These are phyloP conservation scores for Neocallimastix lanati DNA, from an alignment of 192 early-diverging fungal species.

Conservation along the genomic window DNA sequence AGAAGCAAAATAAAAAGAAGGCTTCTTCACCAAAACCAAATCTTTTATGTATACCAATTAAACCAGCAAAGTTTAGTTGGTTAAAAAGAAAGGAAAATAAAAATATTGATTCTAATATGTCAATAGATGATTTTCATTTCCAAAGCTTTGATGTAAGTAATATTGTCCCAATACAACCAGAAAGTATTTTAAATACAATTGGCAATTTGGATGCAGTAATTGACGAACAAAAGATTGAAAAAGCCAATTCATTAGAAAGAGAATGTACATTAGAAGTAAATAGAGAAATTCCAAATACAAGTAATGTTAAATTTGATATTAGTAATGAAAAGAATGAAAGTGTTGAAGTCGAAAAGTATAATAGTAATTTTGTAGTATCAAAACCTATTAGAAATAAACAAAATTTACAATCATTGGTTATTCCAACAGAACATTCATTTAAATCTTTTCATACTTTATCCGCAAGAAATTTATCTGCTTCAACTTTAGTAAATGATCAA, in stretches of 20 bases:
- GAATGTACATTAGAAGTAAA: neutral
- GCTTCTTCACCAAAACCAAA: neutral
- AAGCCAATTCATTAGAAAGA: neutral
- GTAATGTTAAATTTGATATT: neutral
- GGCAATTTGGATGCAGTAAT: neutral
- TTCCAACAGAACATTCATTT: neutral
- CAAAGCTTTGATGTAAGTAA: neutral
- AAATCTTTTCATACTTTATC: neutral
- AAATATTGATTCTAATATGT: neutral
- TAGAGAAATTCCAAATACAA: neutral
- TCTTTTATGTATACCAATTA: neutral
- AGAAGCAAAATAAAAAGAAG: neutral
- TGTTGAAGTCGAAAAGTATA: no score
- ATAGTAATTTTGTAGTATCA: no score
- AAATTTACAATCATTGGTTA: neutral
- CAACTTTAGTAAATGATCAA: neutral
- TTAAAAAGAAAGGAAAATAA: neutral
- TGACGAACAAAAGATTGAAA: no score
- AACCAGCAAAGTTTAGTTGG: neutral
- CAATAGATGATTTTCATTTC: neutral
- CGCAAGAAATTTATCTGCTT: neutral
- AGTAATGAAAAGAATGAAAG: neutral
- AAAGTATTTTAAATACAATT: neutral
- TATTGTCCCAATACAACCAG: neutral
- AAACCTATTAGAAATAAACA: no score